Conservation (phyloP, 345 rosid genomes). For the Streptanthus diversifolius region DNA sequence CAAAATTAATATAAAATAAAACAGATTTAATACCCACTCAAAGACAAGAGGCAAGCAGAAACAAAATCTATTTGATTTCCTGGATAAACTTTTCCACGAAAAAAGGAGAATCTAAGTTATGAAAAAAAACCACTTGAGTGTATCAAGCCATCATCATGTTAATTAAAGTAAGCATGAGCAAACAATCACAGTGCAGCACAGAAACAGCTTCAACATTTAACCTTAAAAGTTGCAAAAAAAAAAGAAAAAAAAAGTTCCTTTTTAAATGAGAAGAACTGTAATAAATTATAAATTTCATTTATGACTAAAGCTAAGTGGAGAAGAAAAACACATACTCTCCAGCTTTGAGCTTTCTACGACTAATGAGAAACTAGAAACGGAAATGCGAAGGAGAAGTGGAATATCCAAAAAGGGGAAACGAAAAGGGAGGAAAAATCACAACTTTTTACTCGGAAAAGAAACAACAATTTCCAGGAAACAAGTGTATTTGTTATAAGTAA, state of each 20-base stretch:
- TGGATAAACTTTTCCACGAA: conserved; percentile 13
- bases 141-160: conserved; percentile 13
- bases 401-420: neutral
- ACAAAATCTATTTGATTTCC: conserved; percentile 31
- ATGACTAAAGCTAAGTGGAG: too few relatives aligned
- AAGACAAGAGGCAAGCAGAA: conserved; percentile 15
- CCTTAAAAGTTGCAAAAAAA: conserved; percentile 19
- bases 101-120: conserved; percentile 19
- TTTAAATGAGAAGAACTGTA: conserved; percentile 9
- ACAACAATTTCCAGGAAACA: conserved; percentile 27
- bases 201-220: conserved; percentile 13
- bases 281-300: too few relatives aligned
- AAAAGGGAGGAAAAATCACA: conserved; percentile 10
- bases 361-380: neutral
- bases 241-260: conserved; percentile 4
- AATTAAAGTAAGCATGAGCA: conserved; percentile 27
- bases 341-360: neutral
- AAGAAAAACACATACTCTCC: too few relatives aligned
- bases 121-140: conserved; percentile 8
- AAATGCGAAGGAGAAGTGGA: neutral
- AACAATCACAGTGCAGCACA: conserved; percentile 20
- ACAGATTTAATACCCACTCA: conserved; percentile 21
- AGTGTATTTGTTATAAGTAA: neutral
- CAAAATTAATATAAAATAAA: neutral
- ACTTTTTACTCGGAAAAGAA: neutral